Conservation (phyloP, 768 basidiomycete species). For the Hericium rajendrae region DNA sequence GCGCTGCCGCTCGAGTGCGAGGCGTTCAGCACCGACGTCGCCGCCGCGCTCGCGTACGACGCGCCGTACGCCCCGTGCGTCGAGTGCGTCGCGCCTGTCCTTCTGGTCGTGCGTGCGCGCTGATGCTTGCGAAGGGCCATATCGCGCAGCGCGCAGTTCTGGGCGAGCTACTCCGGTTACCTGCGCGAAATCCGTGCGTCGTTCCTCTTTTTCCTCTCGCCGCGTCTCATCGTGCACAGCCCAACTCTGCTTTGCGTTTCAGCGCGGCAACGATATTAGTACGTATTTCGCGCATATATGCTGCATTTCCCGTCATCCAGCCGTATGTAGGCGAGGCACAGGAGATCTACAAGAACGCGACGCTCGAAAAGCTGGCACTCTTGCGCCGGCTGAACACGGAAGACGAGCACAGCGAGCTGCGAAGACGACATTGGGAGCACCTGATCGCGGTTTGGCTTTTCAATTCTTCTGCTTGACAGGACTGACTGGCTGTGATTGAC, state of each 20-base stretch:
- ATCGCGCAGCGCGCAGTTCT: constrained; percentile 13
- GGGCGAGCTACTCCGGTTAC: constrained; percentile 16
- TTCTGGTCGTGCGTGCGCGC: neutral
- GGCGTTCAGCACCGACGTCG: constrained; percentile 3
- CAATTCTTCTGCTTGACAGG: too few species aligned
- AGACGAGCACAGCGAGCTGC: constrained; percentile 4
- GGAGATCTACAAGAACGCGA: constrained; percentile 14
- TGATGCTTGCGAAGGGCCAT: constrained; percentile 4
- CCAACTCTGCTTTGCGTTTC: constrained; percentile 12
- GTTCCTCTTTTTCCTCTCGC: neutral
- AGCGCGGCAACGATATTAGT: constrained; percentile 10
- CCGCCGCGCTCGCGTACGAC: neutral
- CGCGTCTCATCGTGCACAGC: neutral
- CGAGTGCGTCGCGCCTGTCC: constrained; percentile 3
- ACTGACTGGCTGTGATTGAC: neutral
- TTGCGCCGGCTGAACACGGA: constrained; percentile 7
- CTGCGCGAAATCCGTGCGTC: constrained; percentile 13
- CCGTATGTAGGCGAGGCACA: constrained; percentile 5
- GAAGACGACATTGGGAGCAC: constrained; percentile 1
- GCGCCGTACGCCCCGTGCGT: constrained; percentile 9
- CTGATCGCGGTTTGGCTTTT: constrained; percentile 4
- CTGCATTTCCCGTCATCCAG: neutral
- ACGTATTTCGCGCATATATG: neutral
- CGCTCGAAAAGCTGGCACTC: constrained; percentile 12
- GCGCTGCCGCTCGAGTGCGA: constrained; percentile 14